Evolutionary conservation across 805 yeast genomes (phyloP), one percentile per base, ranked within the genome.

Genomic region (Isabelozyma gotoi): DNA sequence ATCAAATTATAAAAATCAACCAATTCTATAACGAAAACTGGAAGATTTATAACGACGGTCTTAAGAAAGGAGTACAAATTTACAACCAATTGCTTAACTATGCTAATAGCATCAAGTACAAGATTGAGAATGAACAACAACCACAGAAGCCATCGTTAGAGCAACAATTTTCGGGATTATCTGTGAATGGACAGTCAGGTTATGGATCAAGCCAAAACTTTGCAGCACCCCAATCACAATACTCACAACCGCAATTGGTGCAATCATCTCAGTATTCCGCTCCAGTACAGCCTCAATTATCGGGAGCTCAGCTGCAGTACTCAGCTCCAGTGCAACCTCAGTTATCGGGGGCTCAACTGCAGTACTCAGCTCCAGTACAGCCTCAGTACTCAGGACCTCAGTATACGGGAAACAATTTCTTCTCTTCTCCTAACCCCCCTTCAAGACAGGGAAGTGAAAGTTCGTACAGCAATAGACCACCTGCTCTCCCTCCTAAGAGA

Each of bases 1-100:
- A 57, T 59, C 63, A 60, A 54, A 41, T 55, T 51, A 43, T 51
- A 62, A 56, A 65, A 69, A 51, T 73, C 73, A 39, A 68, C 64
- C 5, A 64, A 5, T 83, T 89, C 1, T 77, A 74, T 52, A 70
- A 75, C 6, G 52, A 51, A 5, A 65, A 68, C 15, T 89, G 91
- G 82, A 70, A 70, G 31, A 74, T 75, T 12, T 84, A 82, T 51
- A 61, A 68, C 10, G 67, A 67, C 12, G 96, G 95, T 5, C 59
- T 80, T 42, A 62, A 67, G 12, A 82, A 80, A 49, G 96, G 96
- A 0, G 52, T 64, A 7, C 73, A 65, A 8, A 87, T 88, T 56
- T 92, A 92, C 60, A 63, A 67, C 6, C 76, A 80, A 43, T 63
- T 81, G 24, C 60, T 65, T 32, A 55, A 54, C 14, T 71, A 68